phyloP scores from a whole-genome alignment of 805 yeast genomes.

The Cyberlindnera euphorbiae region DNA sequence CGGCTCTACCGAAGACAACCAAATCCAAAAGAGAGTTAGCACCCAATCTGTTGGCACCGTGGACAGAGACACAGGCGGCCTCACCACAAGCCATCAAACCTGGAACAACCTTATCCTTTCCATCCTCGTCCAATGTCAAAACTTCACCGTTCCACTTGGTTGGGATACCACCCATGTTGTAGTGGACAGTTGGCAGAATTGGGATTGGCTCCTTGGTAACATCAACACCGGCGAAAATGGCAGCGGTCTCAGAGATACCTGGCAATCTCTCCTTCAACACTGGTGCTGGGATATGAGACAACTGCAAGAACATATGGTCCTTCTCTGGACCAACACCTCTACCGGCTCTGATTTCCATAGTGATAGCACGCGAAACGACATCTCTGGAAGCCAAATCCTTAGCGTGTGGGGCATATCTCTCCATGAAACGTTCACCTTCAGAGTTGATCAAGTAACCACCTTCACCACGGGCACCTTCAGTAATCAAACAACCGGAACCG shows the following conservation, averaged over 20 bases:
- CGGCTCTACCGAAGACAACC: constrained; percentile 98
- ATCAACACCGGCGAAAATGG: constrained; percentile 98
- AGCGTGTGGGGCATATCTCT: constrained; percentile 97
- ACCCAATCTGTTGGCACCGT: constrained; percentile 98
- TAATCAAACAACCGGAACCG: constrained; percentile 97
- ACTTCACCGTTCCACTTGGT: constrained; percentile 97
- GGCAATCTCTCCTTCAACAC: constrained; percentile 95
- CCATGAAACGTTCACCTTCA: constrained; percentile 99
- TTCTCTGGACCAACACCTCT: constrained; percentile 97
- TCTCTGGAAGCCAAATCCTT: constrained; percentile 98
- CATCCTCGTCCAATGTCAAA: constrained; percentile 71
- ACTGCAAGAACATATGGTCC: constrained; percentile 93
- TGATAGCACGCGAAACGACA: constrained; percentile 96
- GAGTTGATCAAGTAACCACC: constrained; percentile 96
- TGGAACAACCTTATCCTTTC: constrained; percentile 86
- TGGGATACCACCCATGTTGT: constrained; percentile 99
- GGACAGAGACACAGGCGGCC: constrained; percentile 98
- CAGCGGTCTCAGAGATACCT: constrained; percentile 98
- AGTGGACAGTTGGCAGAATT: constrained; percentile 95
- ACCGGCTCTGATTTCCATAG: constrained; percentile 97
- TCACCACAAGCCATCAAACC: constrained; percentile 98
- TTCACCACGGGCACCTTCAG: constrained; percentile 99
- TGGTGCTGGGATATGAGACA: constrained; percentile 87
- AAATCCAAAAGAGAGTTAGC: constrained; percentile 95
- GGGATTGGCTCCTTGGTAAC: constrained; percentile 99